These are phyloP conservation scores for Neofusicoccum umdonicola DNA, from an alignment of 2,329 filamentous ascomycete species.

Conservation along the genomic window DNA sequence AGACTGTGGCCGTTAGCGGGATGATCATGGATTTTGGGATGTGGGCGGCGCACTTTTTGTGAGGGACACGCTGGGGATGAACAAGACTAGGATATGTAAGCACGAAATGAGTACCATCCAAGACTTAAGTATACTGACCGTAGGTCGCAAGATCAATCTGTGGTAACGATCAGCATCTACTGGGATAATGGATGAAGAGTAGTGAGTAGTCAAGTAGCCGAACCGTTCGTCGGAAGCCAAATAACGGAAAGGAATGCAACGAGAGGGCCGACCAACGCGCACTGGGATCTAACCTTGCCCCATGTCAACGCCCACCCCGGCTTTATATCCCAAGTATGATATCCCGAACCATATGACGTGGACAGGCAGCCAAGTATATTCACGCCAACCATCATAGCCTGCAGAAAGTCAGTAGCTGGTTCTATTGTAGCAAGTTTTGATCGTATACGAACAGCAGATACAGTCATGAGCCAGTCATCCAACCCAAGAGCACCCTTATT, in stretches of 20 bases:
- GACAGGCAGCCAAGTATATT: slow-evolving; percentile 29
- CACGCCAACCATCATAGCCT: slow-evolving; percentile 23
- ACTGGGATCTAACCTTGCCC: slow-evolving; percentile 10
- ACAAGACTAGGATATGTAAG: slow-evolving; percentile 22
- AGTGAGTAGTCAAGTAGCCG: background rate
- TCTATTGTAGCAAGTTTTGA: too few relatives aligned
- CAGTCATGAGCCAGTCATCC: slow-evolving; percentile 30
- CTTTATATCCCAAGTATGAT: slow-evolving; percentile 26
- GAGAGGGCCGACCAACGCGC: background rate
- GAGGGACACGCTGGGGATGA: slow-evolving; percentile 25
- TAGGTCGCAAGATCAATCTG: slow-evolving; percentile 17
- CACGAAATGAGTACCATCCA: too few relatives aligned
- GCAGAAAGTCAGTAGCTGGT: background rate
- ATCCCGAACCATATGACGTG: slow-evolving; percentile 29
- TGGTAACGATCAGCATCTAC: slow-evolving; percentile 21
- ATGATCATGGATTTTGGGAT: slow-evolving; percentile 20
- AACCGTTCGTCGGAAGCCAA: background rate
- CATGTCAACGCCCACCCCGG: background rate
- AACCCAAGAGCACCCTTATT: slow-evolving; percentile 25
- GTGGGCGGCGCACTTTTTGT: slow-evolving; percentile 25
- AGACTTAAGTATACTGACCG: background rate
- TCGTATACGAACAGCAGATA: slow-evolving; percentile 24
- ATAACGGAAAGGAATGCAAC: background rate
- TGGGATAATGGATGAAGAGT: background rate
- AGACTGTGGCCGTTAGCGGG: slow-evolving; percentile 9